Evolutionary conservation across 805 yeast species (phyloP).

Genomic region (Saturnispora dispora): DNA sequence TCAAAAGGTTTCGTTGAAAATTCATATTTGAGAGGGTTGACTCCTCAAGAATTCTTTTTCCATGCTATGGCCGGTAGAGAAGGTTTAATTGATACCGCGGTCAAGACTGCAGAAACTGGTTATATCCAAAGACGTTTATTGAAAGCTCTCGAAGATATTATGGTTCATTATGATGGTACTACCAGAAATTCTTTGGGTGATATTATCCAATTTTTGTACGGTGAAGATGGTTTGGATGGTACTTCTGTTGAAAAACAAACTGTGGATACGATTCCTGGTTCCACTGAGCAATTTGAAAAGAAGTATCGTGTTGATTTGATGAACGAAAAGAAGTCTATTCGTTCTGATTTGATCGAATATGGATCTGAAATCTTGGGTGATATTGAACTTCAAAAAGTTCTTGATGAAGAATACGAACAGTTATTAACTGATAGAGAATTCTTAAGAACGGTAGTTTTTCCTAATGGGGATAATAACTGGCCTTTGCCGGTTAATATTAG

Average conservation of each 20-base stretch:
- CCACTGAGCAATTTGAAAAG: conserved; percentile 71
- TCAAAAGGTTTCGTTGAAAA: conserved; percentile 97
- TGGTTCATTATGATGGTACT: conserved; percentile 91
- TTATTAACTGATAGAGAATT: conserved; percentile 67
- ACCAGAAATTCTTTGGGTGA: conserved; percentile 97
- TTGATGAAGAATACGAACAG: conserved; percentile 82
- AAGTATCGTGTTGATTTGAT: conserved; percentile 83
- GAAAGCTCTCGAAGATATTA: conserved; percentile 96
- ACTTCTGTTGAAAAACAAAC: conserved; percentile 96
- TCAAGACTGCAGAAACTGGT: conserved; percentile 98
- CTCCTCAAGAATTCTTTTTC: conserved; percentile 98
- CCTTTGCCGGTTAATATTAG: conserved; percentile 96
- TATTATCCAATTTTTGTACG: conserved; percentile 89
- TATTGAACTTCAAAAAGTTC: conserved; percentile 63
- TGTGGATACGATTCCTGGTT: conserved; percentile 90
- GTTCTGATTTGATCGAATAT: conserved; percentile 72
- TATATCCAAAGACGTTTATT: conserved; percentile 97
- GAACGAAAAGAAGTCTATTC: conserved; percentile 49
- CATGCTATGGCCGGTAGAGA: conserved; percentile 99
- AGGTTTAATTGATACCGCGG: conserved; percentile 99
- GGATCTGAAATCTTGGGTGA: conserved; percentile 90
- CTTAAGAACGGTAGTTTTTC: conserved; percentile 72
- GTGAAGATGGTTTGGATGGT: conserved; percentile 99
- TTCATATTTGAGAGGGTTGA: conserved; percentile 91
- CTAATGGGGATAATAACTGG: conserved; percentile 94